Base-by-base conservation (phyloP, 2,329 filamentous ascomycete species). In the Colletotrichum orbiculare region DNA sequence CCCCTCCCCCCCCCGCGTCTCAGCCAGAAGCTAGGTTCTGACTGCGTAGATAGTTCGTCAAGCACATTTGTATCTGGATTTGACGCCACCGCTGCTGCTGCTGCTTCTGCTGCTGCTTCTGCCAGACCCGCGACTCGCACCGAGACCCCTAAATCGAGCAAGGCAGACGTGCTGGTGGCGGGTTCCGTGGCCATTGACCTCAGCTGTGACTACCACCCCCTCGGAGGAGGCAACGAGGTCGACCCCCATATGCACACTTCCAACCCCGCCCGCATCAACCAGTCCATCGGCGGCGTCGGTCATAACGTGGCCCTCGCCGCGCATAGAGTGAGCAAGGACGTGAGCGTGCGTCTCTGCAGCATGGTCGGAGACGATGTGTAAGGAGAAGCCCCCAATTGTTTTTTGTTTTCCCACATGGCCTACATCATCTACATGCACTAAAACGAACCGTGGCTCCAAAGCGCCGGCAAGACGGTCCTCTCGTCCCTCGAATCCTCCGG, bases 151-250 rank as follows among this genome's bases (percentile, higher is more conserved):
- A 60, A 50, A n/a, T 57, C 62, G 12, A 67, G 67, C 67, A 74
- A 75, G 67, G 81, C 84, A 55, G 89, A 94, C 69, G 85, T 97
- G n/a, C 80, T 97, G 35, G 93, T 97, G 47, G 92, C 94, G 55
- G 95, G 94, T n/a, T 93, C 93, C 11, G 86, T 98, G 37, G 95
- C 95, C 13, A 84, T 97, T 67, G 95, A 98, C 76, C 82, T 96
- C 41, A 91, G 90, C 69, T 97, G 95, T 81, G 91, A 97, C 75
- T 96, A 90, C 69, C 61, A 59, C 12, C 67, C 67, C 15, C 45
- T 59, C 0, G 49, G 49, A 25, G 49, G 35, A 12, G 25, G 17
- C 13, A 65, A 61, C 13, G 65, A 65, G n/a, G 55, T 72, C 8
- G 75, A 77, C 5, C 85, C 89, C 6, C 79, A 84, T 54, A 81